A percentile compares a stretch with the other conserved stretches of the same genome.
These are phyloP conservation scores for Thamnidium elegans DNA, from an alignment of 192 early-diverging fungal species.

Conservation along the genomic window DNA sequence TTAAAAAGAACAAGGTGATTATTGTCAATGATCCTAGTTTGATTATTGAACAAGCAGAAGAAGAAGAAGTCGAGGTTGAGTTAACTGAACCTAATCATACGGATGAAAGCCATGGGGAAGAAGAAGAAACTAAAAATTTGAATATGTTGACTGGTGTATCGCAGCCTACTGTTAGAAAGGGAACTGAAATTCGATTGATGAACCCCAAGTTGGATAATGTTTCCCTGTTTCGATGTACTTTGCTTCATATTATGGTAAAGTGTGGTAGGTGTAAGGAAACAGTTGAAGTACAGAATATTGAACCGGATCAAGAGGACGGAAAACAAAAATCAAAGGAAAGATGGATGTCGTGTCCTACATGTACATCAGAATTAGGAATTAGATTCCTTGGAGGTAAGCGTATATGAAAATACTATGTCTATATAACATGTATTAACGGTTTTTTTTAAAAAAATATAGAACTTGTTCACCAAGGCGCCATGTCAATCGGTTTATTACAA, in stretches of 20 bases:
- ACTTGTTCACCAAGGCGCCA: constrained; percentile 51
- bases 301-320: not conserved
- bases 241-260: constrained; percentile 61
- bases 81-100: not conserved
- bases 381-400: constrained; percentile 10
- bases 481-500: constrained; percentile 70
- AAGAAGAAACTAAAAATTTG: not conserved
- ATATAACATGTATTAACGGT: not conserved
- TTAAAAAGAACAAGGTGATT: constrained; percentile 25
- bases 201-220: constrained; percentile 60
- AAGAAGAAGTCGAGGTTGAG: not conserved
- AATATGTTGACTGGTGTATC: not conserved
- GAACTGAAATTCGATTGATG: constrained; percentile 74
- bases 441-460: not conserved
- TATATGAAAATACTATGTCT: not conserved
- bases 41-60: not conserved
- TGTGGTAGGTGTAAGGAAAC: constrained; percentile 77
- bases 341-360: constrained; percentile 29
- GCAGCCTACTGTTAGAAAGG: constrained; percentile 42
- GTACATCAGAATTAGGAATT: constrained; percentile 25
- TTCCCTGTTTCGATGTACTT: constrained; percentile 60
- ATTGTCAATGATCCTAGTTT: constrained; percentile 18
- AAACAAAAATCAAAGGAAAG: constrained; percentile 14
- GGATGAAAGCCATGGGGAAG: no score
- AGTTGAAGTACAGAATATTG: constrained; percentile 37